Conservation (phyloP, 164 flowering plant species). For the Dillenia turbinata region DNA sequence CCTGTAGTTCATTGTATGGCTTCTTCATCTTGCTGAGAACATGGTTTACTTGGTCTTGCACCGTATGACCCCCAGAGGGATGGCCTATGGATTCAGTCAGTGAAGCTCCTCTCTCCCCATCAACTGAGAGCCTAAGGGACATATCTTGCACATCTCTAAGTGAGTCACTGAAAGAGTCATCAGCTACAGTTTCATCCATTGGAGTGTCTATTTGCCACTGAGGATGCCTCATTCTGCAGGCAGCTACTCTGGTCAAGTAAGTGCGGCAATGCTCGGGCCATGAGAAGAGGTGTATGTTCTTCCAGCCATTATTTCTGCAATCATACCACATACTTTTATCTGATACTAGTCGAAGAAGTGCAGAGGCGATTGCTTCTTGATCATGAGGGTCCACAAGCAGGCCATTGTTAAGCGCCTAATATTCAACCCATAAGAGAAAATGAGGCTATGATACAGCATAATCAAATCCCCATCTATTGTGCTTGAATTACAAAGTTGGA, state of each 20-base stretch:
- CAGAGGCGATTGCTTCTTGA: slow-evolving; percentile 72
- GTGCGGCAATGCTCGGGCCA: slow-evolving; percentile 99
- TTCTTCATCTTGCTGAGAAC: slow-evolving; percentile 60
- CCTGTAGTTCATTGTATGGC: slow-evolving; percentile 26
- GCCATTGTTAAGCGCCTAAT: slow-evolving; percentile 85
- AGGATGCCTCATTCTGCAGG: slow-evolving; percentile 91
- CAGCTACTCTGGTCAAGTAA: slow-evolving; percentile 89
- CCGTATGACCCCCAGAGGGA: slow-evolving; percentile 35
- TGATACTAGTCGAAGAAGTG: slow-evolving; percentile 81
- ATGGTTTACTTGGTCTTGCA: slow-evolving; percentile 76
- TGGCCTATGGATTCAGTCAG: slow-evolving; percentile 48
- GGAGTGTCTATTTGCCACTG: slow-evolving; percentile 93
- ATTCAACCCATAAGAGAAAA: slow-evolving; percentile 3
- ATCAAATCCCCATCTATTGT: background rate
- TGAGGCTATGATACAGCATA: background rate
- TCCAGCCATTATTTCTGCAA: slow-evolving; percentile 82
- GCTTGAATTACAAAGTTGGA: too few species aligned
- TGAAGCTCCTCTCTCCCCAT: slow-evolving; percentile 68
- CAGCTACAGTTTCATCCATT: slow-evolving; percentile 45
- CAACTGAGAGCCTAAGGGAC: slow-evolving; percentile 86
- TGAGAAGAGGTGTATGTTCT: slow-evolving; percentile 88
- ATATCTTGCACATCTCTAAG: slow-evolving; percentile 86
- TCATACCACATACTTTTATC: slow-evolving; percentile 91
- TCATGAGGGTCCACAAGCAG: slow-evolving; percentile 95
- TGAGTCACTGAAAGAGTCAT: slow-evolving; percentile 76